These are phyloP conservation scores for Sugiyamaella novakii DNA, from an alignment of 1,139 yeast genomes.

Conservation along the genomic window DNA sequence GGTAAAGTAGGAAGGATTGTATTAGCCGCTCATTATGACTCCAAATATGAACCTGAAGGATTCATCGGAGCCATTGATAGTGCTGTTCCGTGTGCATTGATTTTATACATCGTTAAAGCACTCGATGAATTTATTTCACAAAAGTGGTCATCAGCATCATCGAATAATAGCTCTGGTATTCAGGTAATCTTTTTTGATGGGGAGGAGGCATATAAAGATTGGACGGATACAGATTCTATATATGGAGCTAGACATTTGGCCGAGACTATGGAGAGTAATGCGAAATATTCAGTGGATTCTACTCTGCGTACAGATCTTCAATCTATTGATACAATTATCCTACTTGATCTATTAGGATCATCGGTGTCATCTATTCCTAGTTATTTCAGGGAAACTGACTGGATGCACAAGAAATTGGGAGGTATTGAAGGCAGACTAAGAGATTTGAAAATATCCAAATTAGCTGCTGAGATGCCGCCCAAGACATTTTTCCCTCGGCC, in stretches of 20 bases:
- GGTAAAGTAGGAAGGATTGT: conserved; percentile 43
- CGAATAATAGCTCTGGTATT: conserved; percentile 42
- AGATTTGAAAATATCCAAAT: conserved; percentile 24
- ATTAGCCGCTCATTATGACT: conserved; percentile 59
- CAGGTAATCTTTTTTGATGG: conserved; percentile 60
- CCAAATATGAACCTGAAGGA: conserved; percentile 52
- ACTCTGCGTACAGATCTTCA: conserved; percentile 32
- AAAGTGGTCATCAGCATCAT: conserved; percentile 34
- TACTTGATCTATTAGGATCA: conserved; percentile 55
- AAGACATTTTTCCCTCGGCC: conserved; percentile 30
- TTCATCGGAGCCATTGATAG: conserved; percentile 62
- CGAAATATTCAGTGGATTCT: conserved; percentile 20
- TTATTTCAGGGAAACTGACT: conserved; percentile 49
- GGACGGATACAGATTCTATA: conserved; percentile 55
- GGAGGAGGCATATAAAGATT: conserved; percentile 55
- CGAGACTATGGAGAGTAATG: conserved; percentile 40
- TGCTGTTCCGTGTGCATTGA: conserved; percentile 57
- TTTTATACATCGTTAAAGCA: conserved; percentile 49
- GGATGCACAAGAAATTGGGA: conserved; percentile 44
- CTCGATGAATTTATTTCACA: conserved; percentile 36
- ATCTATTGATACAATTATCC: conserved; percentile 48
- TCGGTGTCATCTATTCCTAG: conserved; percentile 47
- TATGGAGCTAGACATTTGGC: conserved; percentile 60
- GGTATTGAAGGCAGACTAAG: conserved; percentile 31
- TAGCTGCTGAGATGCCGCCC: conserved; percentile 6